Conservation (phyloP, 2,329 filamentous ascomycete genomes). For the Colletotrichum sp. region DNA sequence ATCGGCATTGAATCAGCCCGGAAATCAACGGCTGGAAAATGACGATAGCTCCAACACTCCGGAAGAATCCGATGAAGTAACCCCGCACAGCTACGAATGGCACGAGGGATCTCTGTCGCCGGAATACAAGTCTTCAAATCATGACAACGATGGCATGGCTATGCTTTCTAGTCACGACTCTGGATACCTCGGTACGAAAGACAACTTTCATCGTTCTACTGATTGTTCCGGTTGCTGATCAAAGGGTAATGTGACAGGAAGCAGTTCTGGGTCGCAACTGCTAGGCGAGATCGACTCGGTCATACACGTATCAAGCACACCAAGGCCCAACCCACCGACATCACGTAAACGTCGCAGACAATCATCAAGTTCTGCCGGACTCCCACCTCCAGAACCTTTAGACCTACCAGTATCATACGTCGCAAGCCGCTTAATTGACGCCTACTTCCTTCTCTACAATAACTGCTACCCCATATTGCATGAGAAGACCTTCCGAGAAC, state of each 20-base stretch:
- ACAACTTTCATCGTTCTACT: neutral
- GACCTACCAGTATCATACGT: slow-evolving; percentile 13
- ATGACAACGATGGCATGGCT: neutral
- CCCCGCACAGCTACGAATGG: slow-evolving; percentile 23
- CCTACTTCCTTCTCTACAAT: slow-evolving; percentile 51
- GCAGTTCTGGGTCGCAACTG: slow-evolving; percentile 30
- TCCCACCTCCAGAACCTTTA: neutral
- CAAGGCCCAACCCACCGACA: neutral
- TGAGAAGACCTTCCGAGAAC: slow-evolving; percentile 48
- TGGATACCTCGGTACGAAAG: slow-evolving; percentile 27
- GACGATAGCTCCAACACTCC: neutral
- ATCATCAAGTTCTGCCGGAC: neutral
- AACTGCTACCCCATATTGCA: slow-evolving; percentile 51
- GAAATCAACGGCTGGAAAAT: neutral
- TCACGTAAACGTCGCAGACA: neutral
- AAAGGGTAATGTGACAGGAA: slow-evolving; percentile 8
- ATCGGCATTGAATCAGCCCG: neutral
- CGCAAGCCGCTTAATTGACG: slow-evolving; percentile 35
- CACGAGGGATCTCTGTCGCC: slow-evolving; percentile 22
- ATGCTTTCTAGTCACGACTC: slow-evolving; percentile 19
- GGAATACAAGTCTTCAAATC: neutral
- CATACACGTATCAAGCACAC: neutral
- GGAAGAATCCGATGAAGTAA: neutral
- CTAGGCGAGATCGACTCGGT: slow-evolving; percentile 26
- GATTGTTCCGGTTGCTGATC: neutral